These are phyloP conservation scores for Hypericum androsaemum DNA, from an alignment of 345 rosid species.

Conservation along the genomic window DNA sequence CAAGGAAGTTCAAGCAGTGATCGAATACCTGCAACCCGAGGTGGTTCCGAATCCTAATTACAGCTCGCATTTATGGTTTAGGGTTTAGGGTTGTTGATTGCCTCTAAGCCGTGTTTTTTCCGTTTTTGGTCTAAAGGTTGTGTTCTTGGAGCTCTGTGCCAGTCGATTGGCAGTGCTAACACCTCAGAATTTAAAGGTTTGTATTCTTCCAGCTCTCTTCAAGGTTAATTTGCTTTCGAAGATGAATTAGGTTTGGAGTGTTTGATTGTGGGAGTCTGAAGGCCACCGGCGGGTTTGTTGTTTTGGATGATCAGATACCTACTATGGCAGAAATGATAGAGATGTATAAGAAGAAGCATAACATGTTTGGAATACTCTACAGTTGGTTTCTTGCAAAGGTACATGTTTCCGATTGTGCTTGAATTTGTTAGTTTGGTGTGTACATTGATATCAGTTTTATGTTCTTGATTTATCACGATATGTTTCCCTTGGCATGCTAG, in stretches of 20 bases:
- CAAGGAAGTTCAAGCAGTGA: conserved; percentile 68
- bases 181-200: conserved; percentile 76
- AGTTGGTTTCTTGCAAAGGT: conserved; percentile 98
- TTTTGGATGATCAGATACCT: conserved; percentile 56
- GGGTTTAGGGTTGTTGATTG: conserved; percentile 18
- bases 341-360: conserved; percentile 85
- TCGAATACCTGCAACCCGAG: conserved; percentile 80
- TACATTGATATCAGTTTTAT: too few relatives aligned
- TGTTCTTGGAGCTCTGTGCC: conserved; percentile 85
- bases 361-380: conserved; percentile 76
- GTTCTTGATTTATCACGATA: neutral
- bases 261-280: too few relatives aligned
- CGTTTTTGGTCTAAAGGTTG: conserved; percentile 42
- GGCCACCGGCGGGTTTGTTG: too few relatives aligned
- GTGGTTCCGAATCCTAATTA: conserved; percentile 34
- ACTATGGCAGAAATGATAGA: conserved; percentile 82
- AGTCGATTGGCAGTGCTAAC: conserved; percentile 70
- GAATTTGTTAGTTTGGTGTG: neutral
- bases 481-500: neutral
- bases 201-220: too few relatives aligned
- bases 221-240: too few relatives aligned
- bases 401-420: conserved; percentile 10
- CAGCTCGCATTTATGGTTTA: conserved; percentile 19
- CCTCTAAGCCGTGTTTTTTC: conserved; percentile 4
- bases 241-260: too few relatives aligned